Evolutionary conservation across 1,284 basidiomycete species (phyloP), one percentile per base, ranked within the genome.

Genomic region (Malassezia sp.): DNA sequence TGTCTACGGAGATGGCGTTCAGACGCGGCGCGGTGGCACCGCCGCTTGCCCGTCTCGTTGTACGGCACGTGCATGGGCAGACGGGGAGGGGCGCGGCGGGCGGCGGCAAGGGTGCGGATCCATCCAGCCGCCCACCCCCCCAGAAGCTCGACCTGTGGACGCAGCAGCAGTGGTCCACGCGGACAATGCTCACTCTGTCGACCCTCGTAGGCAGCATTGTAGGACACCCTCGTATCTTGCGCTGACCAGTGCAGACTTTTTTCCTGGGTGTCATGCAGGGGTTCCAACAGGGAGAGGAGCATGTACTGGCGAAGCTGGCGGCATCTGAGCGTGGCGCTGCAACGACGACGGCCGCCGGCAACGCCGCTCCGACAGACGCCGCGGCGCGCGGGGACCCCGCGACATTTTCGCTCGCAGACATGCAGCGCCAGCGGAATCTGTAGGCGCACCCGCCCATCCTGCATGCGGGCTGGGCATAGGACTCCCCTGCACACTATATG

Each of bases 121-220:
- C n/a, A n/a, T n/a, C n/a, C n/a, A n/a, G n/a, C n/a, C n/a, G n/a
- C n/a, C n/a, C n/a, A n/a, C n/a, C n/a, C n/a, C n/a, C n/a, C n/a
- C n/a, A n/a, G n/a, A n/a, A n/a, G n/a, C n/a, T n/a, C n/a, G n/a
- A n/a, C n/a, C n/a, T n/a, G 23, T 38, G 20, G 24, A 18, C 15
- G 17, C 30, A 45, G 11, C 48, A 50, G 29, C 23, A 15, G 4
- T 50, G 48, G 48, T 40, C 48, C 10, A 31, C 41, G 14, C 40
- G 34, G 15, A 50, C 48, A 4, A 42, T 50, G 42, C 18, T 50
- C 11, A 17, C 34, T 7, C 38, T 50, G 14, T 50, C 48, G 14
- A 50, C 48, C 2, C 23, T 28, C 14, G 48, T 50, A 12, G 48
- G 48, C 21, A 12, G n/a, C n/a, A n/a, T n/a, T n/a, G n/a, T n/a